Evolutionary conservation across 163 green algal genomes (phyloP).

Genomic region (Scenedesmus sp.): DNA sequence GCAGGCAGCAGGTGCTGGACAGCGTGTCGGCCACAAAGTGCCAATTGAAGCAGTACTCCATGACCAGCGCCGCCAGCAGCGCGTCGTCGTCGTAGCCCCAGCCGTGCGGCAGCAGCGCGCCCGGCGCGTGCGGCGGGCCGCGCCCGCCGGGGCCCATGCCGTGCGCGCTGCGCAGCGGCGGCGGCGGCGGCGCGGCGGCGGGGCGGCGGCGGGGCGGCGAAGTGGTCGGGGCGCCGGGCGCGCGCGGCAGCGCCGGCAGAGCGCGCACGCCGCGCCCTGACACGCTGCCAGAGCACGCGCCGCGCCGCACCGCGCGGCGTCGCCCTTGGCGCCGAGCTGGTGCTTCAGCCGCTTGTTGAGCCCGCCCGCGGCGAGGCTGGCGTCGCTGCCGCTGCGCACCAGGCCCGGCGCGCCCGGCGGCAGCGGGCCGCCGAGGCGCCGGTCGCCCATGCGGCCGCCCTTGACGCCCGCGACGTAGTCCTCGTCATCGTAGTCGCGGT

Average conservation of each 20-base stretch:
- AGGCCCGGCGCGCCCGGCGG: conserved; percentile 18
- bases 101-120: conserved; percentile 15
- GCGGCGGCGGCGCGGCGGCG: no score
- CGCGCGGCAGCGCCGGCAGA: no score
- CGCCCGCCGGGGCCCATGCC: conserved; percentile 10
- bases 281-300: conserved; percentile 4
- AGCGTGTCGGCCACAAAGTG: conserved; percentile 38
- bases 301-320: neutral
- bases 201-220: no score
- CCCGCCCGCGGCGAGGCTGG: conserved; percentile 22
- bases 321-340: conserved; percentile 17
- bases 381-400: conserved; percentile 41
- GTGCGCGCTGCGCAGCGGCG: neutral
- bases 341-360: conserved; percentile 43
- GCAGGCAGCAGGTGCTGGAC: conserved; percentile 26
- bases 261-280: no score
- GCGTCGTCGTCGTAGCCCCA: conserved; percentile 43
- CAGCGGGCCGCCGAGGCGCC: neutral
- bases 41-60: conserved; percentile 45
- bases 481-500: conserved; percentile 35
- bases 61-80: conserved; percentile 37
- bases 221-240: no score
- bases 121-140: neutral
- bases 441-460: neutral
- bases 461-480: conserved; percentile 37